Percentiles rank a stretch among this genome's conserved stretches.
Evolutionary conservation across 2,329 filamentous ascomycete genomes (phyloP).

Genomic region (Seiridium unicorne): DNA sequence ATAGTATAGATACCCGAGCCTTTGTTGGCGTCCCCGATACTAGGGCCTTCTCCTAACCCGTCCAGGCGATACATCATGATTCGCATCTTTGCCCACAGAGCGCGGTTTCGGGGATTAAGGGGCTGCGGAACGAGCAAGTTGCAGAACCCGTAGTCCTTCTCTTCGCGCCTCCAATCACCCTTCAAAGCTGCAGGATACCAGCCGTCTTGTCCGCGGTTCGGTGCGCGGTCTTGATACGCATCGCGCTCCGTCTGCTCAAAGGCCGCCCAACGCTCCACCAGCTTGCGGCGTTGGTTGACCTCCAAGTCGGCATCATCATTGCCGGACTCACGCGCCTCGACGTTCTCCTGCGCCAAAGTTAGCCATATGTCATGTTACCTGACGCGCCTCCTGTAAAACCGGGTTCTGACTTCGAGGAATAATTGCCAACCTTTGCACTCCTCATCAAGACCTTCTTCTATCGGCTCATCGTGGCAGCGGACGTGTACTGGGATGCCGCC

Average conservation of each 20-base stretch:
- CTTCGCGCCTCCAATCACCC: not conserved
- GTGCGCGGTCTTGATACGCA: not conserved
- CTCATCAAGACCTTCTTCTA: not conserved
- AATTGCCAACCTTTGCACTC: conserved; percentile 4
- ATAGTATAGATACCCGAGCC: not conserved
- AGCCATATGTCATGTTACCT: not conserved
- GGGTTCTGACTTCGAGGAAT: not conserved
- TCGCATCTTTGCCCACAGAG: not conserved
- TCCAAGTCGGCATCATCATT: not conserved
- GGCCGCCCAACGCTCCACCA: not conserved
- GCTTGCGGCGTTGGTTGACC: not conserved
- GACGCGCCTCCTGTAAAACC: too few species aligned
- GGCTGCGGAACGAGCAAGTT: not conserved
- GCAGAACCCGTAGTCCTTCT: not conserved
- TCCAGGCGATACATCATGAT: conserved; percentile 4
- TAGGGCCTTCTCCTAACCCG: too few species aligned
- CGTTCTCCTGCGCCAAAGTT: not conserved
- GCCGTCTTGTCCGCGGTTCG: not conserved
- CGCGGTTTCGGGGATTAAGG: not conserved
- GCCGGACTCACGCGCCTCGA: not conserved
- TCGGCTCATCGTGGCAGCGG: not conserved
- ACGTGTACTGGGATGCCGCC: conserved; percentile 3
- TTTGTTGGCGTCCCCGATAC: not conserved
- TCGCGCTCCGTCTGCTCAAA: not conserved
- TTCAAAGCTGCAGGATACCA: not conserved